Evolutionary conservation across 768 basidiomycete species (phyloP), one percentile per base, ranked within the genome.

Genomic region (Termitomyces sp.): DNA sequence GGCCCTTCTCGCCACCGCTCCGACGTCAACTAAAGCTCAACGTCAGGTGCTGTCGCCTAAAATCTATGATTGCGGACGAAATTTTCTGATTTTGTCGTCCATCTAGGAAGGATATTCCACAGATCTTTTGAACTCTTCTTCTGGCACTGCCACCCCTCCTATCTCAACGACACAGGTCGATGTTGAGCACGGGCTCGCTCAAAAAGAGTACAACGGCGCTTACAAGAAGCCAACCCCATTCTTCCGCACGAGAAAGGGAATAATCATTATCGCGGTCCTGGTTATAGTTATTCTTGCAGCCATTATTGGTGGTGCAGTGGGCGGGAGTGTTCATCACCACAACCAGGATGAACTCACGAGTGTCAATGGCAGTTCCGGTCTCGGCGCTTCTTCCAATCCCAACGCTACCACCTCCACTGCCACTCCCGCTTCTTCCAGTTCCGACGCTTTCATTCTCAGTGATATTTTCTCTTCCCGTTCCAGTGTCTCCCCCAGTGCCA

Each of bases 301-400:
- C 1, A 71, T 80, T 2, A 76, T 86, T 8, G 85, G 83, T 0
- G 85, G 83, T 22, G 83, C 76, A 0, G 84, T 85, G 1, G 85
- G 82, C 22, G 84, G 78, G 12, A 78, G 77, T 13, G 34, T 13
- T 28, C 41, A 44, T 37, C 55, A 56, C 22, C 59, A 61, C n/a
- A n/a, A n/a, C 29, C 6, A 53, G 28, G n/a, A 16, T 36, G 36
- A 15, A 37, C 5, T 7, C 7, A 6, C 4, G 8, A 18, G 2
- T 36, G 4, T 4, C 39, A n/a, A n/a, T n/a, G n/a, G n/a, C n/a
- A n/a, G n/a, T n/a, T n/a, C n/a, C n/a, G n/a, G n/a, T n/a, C n/a
- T n/a, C n/a, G n/a, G 7, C 8, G 7, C 39, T 39, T 3, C 13
- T 15, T 6, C 36, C 36, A 37, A 16, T 16, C 1, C 36, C 39